Percentiles rank a stretch among this genome's conserved stretches.
These are phyloP conservation scores for Kwoniella heveanensis DNA, from an alignment of 768 basidiomycete genomes.

Conservation along the genomic window DNA sequence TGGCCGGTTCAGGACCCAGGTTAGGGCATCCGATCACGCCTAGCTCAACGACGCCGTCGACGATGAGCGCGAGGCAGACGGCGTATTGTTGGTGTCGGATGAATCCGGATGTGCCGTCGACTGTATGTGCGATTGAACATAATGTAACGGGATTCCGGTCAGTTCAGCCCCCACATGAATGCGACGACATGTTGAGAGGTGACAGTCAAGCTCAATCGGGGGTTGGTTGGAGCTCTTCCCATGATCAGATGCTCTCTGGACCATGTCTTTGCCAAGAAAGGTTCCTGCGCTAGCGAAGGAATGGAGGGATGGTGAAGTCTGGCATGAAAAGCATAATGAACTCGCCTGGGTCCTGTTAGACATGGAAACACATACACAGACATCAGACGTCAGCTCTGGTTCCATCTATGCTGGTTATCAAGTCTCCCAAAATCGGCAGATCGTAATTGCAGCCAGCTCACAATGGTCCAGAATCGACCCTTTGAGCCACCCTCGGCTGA, in stretches of 20 bases:
- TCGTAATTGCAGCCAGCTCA: slow-evolving; percentile 16
- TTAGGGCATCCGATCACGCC: slow-evolving; percentile 94
- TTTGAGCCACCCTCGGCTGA: slow-evolving; percentile 64
- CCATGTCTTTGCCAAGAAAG: no score
- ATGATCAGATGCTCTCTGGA: no score
- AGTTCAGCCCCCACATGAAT: no score
- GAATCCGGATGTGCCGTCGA: slow-evolving; percentile 94
- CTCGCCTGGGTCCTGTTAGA: slow-evolving; percentile 28
- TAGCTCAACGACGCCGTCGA: slow-evolving; percentile 74
- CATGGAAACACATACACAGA: not conserved
- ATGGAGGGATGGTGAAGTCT: no score
- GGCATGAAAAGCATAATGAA: no score
- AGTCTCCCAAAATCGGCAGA: no score
- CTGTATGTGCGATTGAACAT: slow-evolving; percentile 64
- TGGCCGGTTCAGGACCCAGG: slow-evolving; percentile 63
- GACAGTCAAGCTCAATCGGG: no score
- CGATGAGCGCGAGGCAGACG: slow-evolving; percentile 81
- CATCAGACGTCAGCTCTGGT: slow-evolving; percentile 16
- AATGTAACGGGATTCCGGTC: slow-evolving; percentile 42
- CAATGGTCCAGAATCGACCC: slow-evolving; percentile 61
- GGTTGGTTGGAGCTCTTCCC: no score
- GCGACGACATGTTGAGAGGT: no score
- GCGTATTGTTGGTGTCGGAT: slow-evolving; percentile 90
- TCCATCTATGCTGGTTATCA: not conserved
- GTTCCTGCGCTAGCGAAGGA: no score